Conservation (phyloP, 805 yeast species). For the Barnettozyma sucrosica region DNA sequence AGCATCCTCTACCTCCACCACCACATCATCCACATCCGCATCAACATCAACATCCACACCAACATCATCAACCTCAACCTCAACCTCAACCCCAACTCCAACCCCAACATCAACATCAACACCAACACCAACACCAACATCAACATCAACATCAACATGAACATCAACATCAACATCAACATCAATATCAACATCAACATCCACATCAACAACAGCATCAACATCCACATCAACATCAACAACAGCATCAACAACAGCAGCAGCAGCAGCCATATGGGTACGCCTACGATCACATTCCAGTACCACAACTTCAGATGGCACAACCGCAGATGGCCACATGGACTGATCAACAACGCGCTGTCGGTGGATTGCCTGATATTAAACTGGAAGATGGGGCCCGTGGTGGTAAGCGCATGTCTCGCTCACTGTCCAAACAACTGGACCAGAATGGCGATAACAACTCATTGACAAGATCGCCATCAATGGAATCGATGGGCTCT, state of each 20-base stretch:
- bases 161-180: constrained; percentile 1
- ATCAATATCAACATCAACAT: background rate
- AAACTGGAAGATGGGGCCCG: background rate
- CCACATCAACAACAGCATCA: background rate
- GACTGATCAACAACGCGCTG: background rate
- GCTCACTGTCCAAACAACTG: constrained; percentile 1
- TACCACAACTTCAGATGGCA: background rate
- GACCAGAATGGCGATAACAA: background rate
- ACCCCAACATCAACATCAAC: background rate
- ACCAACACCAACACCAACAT: background rate
- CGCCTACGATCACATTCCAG: background rate
- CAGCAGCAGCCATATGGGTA: background rate
- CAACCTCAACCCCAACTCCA: background rate
- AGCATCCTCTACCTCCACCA: constrained; percentile 1
- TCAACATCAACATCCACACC: background rate
- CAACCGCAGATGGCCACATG: background rate
- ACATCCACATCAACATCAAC: too few relatives aligned
- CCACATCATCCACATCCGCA: constrained; percentile 1
- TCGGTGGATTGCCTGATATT: background rate
- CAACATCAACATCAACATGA: background rate
- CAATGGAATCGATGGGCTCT: constrained; percentile 2
- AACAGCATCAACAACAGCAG: background rate
- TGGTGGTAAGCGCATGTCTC: background rate
- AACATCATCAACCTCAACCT: background rate
- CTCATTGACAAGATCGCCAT: constrained; percentile 1